Percentiles rank a stretch among this genome's conserved stretches.
Conservation (phyloP, 805 yeast species). For the Cyberlindnera veronae region DNA sequence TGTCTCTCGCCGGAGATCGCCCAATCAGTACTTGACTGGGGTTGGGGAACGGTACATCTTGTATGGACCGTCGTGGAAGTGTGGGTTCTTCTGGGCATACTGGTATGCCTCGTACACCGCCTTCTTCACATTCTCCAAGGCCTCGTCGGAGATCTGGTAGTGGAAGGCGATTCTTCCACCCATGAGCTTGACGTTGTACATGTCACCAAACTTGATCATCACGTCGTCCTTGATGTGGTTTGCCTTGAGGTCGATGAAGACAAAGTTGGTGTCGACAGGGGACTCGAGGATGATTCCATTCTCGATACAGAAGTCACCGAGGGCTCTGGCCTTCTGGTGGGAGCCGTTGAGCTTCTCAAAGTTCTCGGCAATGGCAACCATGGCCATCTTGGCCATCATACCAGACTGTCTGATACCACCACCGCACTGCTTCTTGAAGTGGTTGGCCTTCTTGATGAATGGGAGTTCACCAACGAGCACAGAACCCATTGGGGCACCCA, state of each 20-base stretch:
- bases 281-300: conserved; percentile 55
- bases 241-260: conserved; percentile 61
- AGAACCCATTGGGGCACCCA: conserved; percentile 94
- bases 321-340: conserved; percentile 47
- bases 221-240: conserved; percentile 4
- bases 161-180: conserved; percentile 73
- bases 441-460: conserved; percentile 68
- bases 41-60: conserved; percentile 41
- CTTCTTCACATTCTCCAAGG: conserved; percentile 24
- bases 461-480: conserved; percentile 65
- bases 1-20: neutral
- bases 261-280: conserved; percentile 83
- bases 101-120: conserved; percentile 42
- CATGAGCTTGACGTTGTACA: conserved; percentile 53
- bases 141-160: conserved; percentile 23
- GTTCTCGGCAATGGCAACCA: conserved; percentile 68
- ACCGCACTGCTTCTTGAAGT: conserved; percentile 88
- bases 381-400: conserved; percentile 73
- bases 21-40: conserved; percentile 30
- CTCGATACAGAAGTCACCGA: conserved; percentile 47
- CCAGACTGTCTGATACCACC: conserved; percentile 94
- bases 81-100: conserved; percentile 52
- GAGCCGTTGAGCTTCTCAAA: conserved; percentile 44
- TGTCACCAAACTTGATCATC: conserved; percentile 45
- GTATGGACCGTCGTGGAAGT: conserved; percentile 44